A percentile compares a stretch with the other conserved stretches of the same genome.
These are phyloP conservation scores for Zostera marina DNA, from an alignment of 116 monocot species.

Conservation along the genomic window DNA sequence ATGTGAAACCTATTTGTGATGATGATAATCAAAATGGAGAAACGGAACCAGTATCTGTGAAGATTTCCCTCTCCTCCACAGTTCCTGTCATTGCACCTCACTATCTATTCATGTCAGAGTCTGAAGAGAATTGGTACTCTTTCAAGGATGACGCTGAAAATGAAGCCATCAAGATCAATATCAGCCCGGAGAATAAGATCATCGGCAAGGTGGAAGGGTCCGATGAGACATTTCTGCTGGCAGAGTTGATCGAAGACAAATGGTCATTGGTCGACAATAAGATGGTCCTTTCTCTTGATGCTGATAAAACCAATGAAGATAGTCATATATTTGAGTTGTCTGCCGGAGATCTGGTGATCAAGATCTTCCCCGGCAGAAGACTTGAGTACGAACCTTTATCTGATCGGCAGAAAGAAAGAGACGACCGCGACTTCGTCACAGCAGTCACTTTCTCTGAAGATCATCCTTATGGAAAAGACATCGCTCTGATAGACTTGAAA, in stretches of 20 bases:
- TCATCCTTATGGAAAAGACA: slow-evolving; percentile 65
- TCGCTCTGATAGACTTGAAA: slow-evolving; percentile 51
- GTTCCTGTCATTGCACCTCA: slow-evolving; percentile 31
- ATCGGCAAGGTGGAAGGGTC: slow-evolving; percentile 62
- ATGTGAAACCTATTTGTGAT: slow-evolving; percentile 40
- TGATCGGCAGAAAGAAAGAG: slow-evolving; percentile 4
- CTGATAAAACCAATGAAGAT: slow-evolving; percentile 19
- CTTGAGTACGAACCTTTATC: slow-evolving; percentile 54
- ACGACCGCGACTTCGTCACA: slow-evolving; percentile 34
- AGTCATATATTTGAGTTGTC: slow-evolving; percentile 27
- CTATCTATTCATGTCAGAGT: slow-evolving; percentile 29
- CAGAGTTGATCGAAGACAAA: slow-evolving; percentile 36
- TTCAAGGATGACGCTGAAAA: slow-evolving; percentile 32
- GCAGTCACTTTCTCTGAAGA: slow-evolving; percentile 47
- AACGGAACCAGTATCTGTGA: slow-evolving; percentile 30
- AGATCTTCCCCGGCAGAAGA: slow-evolving; percentile 50
- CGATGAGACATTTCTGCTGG: slow-evolving; percentile 21
- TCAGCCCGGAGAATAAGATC: slow-evolving; percentile 25
- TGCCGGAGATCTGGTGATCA: slow-evolving; percentile 36
- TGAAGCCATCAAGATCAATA: neutral
- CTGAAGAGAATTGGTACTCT: slow-evolving; percentile 23
- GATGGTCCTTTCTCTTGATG: slow-evolving; percentile 22
- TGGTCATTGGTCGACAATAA: slow-evolving; percentile 42
- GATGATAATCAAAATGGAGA: slow-evolving; percentile 12
- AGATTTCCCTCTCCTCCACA: slow-evolving; percentile 60